Percentiles rank a stretch among this genome's conserved stretches.
These are phyloP conservation scores for Pyrenophora seminiperda DNA, from an alignment of 2,329 filamentous ascomycete species.

Conservation along the genomic window DNA sequence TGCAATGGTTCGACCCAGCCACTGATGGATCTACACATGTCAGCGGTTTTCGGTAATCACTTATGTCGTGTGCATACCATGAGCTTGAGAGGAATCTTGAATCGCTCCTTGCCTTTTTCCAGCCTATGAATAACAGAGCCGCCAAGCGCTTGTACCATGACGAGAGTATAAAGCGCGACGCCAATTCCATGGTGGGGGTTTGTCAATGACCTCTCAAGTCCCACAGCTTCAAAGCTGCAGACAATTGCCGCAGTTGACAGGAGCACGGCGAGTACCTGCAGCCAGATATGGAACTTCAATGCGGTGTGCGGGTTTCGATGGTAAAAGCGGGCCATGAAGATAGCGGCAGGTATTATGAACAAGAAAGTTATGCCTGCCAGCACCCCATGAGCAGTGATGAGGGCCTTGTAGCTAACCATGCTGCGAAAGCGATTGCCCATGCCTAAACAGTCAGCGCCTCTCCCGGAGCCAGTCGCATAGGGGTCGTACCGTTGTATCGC, in stretches of 20 bases:
- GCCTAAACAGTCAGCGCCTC: slow-evolving; percentile 55
- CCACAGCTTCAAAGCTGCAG: slow-evolving; percentile 79
- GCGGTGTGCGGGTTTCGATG: slow-evolving; percentile 65
- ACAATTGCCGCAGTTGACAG: slow-evolving; percentile 74
- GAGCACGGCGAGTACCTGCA: slow-evolving; percentile 71
- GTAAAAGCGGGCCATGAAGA: slow-evolving; percentile 75
- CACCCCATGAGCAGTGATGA: slow-evolving; percentile 74
- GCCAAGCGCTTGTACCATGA: slow-evolving; percentile 72
- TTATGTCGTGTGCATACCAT: slow-evolving; percentile 52
- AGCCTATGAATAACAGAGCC: slow-evolving; percentile 67
- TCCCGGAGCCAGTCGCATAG: neutral
- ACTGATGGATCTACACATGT: slow-evolving; percentile 76
- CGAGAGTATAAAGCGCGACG: slow-evolving; percentile 74
- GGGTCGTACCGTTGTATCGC: slow-evolving; percentile 74
- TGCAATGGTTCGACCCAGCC: slow-evolving; percentile 78
- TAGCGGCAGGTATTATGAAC: slow-evolving; percentile 72
- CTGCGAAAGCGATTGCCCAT: slow-evolving; percentile 81
- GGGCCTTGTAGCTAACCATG: slow-evolving; percentile 69
- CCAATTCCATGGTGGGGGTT: slow-evolving; percentile 89
- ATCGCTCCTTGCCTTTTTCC: slow-evolving; percentile 58
- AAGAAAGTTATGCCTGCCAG: slow-evolving; percentile 76
- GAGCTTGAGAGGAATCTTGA: slow-evolving; percentile 62
- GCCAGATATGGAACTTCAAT: slow-evolving; percentile 72
- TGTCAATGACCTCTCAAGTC: slow-evolving; percentile 70
- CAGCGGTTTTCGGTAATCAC: slow-evolving; percentile 6